These are phyloP conservation scores for Pneumocystis wakefieldiae DNA, from an alignment of 1,139 yeast species.

Conservation along the genomic window DNA sequence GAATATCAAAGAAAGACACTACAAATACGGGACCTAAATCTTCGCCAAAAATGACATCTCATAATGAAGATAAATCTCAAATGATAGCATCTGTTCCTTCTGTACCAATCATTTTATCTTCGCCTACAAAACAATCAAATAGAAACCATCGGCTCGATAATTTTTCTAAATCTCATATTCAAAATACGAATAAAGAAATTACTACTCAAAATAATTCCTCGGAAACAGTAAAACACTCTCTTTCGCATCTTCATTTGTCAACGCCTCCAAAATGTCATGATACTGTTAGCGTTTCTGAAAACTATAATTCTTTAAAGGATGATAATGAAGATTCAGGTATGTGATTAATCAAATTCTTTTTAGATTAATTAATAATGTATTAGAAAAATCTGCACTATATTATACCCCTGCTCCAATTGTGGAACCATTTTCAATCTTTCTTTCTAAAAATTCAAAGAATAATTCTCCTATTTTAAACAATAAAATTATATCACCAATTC, in stretches of 20 bases:
- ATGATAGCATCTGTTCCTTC: conserved; percentile 40
- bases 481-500: not conserved
- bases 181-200: not conserved
- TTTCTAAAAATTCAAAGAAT: not conserved
- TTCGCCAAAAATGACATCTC: conserved; percentile 19
- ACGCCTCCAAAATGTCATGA: not conserved
- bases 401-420: not conserved
- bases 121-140: not conserved
- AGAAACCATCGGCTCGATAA: not conserved
- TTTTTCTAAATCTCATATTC: not conserved
- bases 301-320: not conserved
- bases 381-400: not conserved
- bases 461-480: not conserved
- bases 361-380: not conserved
- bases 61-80: conserved; percentile 12
- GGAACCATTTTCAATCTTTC: not conserved
- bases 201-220: not conserved
- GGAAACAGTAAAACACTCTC: not conserved
- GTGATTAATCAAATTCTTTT: not conserved
- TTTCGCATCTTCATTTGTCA: not conserved
- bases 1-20: conserved; percentile 22
- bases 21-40: conserved; percentile 21
- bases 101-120: conserved; percentile 28
- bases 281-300: not conserved
- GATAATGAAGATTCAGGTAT: not conserved